phyloP scores from a whole-genome alignment of 805 yeast genomes.

The Candida tibetensis region DNA sequence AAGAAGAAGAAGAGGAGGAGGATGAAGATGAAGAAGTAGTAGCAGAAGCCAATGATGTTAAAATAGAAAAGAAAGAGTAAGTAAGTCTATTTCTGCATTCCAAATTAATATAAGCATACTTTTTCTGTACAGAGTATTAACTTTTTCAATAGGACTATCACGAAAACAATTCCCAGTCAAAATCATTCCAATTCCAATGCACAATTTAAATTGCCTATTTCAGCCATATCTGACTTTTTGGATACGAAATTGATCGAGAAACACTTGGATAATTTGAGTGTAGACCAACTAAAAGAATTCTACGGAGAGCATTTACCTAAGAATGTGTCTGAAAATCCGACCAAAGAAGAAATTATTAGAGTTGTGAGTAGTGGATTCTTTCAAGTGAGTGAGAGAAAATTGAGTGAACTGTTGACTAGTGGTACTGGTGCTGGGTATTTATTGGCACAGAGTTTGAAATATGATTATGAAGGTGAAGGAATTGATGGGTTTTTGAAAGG shows the following conservation, averaged over 20 bases:
- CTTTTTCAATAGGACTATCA: not conserved
- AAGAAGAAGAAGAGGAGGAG: constrained; percentile 15
- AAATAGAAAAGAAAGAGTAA: constrained; percentile 1
- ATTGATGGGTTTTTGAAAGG: constrained; percentile 48
- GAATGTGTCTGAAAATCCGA: constrained; percentile 28
- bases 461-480: constrained; percentile 55
- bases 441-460: constrained; percentile 48
- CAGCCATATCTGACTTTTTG: constrained; percentile 33
- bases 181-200: no score
- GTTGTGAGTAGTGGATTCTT: constrained; percentile 51
- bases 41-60: constrained; percentile 3
- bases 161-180: no score
- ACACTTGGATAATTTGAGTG: constrained; percentile 30
- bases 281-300: constrained; percentile 33
- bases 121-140: not conserved
- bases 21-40: constrained; percentile 13
- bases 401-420: constrained; percentile 41
- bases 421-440: constrained; percentile 46
- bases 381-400: constrained; percentile 38
- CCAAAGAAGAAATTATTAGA: constrained; percentile 37
- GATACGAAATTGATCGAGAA: constrained; percentile 26
- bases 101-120: not conserved
- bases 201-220: constrained; percentile 23
- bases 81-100: constrained; percentile 1
- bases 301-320: constrained; percentile 43